These are phyloP conservation scores for Nakazawaea sp. DNA, from an alignment of 805 yeast genomes.

Conservation along the genomic window DNA sequence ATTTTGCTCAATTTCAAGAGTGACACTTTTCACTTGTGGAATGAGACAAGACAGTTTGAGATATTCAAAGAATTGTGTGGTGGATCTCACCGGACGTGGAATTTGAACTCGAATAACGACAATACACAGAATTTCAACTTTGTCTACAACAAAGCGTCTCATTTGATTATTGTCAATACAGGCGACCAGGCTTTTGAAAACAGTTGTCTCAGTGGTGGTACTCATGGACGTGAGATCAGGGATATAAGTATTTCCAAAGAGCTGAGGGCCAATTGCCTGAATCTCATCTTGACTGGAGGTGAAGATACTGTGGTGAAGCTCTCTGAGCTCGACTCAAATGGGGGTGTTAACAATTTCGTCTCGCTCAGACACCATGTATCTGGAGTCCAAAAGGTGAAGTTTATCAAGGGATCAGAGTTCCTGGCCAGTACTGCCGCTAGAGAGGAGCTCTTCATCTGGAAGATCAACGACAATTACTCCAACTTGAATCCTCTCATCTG, in stretches of 20 bases:
- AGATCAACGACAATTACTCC: slow-evolving; percentile 29
- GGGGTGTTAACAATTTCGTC: slow-evolving; percentile 44
- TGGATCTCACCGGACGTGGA: slow-evolving; percentile 88
- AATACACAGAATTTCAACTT: slow-evolving; percentile 31
- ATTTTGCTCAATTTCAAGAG: slow-evolving; percentile 80
- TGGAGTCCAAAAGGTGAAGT: slow-evolving; percentile 72
- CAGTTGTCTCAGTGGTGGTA: slow-evolving; percentile 45
- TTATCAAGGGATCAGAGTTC: slow-evolving; percentile 36
- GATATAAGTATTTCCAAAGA: slow-evolving; percentile 48
- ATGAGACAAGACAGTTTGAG: slow-evolving; percentile 72
- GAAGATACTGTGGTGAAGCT: slow-evolving; percentile 81
- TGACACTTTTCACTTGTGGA: slow-evolving; percentile 70
- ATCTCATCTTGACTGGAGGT: slow-evolving; percentile 66
- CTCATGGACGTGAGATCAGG: slow-evolving; percentile 91
- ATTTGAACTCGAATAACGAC: slow-evolving; percentile 26
- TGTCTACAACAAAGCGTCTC: slow-evolving; percentile 52
- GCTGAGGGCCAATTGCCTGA: slow-evolving; percentile 21
- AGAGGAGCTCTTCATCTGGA: slow-evolving; percentile 87
- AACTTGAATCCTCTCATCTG: slow-evolving; percentile 35
- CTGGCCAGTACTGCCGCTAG: slow-evolving; percentile 66
- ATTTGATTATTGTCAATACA: slow-evolving; percentile 32
- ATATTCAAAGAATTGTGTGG: slow-evolving; percentile 72
- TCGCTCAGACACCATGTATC: slow-evolving; percentile 78
- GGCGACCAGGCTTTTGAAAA: slow-evolving; percentile 13
- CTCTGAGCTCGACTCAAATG: slow-evolving; percentile 33